Evolutionary conservation across 176 grass and related monocot genomes (phyloP), one percentile per base, ranked within the genome.

Genomic region (Echinochloa phyllopogon): DNA sequence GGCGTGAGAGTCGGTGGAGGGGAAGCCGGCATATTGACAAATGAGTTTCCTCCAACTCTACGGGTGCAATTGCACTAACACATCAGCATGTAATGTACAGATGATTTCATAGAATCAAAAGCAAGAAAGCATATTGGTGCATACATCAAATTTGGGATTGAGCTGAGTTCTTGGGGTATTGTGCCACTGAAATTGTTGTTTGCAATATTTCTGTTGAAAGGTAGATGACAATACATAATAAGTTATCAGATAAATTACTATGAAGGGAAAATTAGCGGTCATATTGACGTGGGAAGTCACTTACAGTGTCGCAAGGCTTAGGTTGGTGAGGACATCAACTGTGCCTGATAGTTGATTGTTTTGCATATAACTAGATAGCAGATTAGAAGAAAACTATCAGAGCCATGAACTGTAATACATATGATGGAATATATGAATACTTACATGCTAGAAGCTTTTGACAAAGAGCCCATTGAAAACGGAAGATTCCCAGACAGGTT

Each of bases 111-210:
- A 79, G 4, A 67, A 52, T 53, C 47, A 57, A 20, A 6, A 75
- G 41, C 25, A 87, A 7, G 69, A 1, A 86, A 85, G 24, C 24
- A 45, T 70, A 80, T 64, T 62, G 38, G 55, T 77, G 87, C 83
- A 40, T 89, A 99, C 96, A 80, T 88, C 74, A 99, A 87, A 84
- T 96, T 92, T 82, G 91, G 88, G 74, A 99, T 96, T 38, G 90
- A 92, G 57, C 67, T 92, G 74, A 99, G 82, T 23, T 80, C 84
- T 65, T 89, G 81, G 2, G 96, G 96, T 87, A 99, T 89, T 90
- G 81, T 91, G 66, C 96, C 96, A 17, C 84, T 94, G 81, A 99
- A 99, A 82, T 99, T 92, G 77, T 96, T 99, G 80, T 94, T 86
- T 49, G 84, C 94, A 82, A 99, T 91, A 79, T 99, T 96, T 79